phyloP scores from a whole-genome alignment of 2,329 filamentous ascomycete species.

The Aspergillus sp. region DNA sequence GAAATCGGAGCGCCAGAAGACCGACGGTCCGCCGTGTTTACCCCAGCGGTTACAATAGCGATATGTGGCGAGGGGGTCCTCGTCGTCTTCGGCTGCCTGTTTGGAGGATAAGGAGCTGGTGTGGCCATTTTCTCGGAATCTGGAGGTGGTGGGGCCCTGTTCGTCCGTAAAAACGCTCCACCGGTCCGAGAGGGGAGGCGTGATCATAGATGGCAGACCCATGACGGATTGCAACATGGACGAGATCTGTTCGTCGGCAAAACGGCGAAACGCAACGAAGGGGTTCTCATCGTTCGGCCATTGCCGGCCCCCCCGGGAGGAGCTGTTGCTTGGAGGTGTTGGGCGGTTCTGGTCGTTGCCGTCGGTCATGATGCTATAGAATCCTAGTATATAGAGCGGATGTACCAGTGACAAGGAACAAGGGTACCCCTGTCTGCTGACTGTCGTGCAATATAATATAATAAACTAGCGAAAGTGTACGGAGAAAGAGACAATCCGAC shows the following conservation, averaged over 20 bases:
- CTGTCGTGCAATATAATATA: background rate
- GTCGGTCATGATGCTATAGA: constrained; percentile 16
- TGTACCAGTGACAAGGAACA: background rate
- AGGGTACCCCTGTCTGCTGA: background rate
- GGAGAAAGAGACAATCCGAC: no score
- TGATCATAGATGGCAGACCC: constrained; percentile 34
- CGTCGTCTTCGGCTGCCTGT: constrained; percentile 4
- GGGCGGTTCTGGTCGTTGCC: constrained; percentile 12
- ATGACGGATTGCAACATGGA: constrained; percentile 47
- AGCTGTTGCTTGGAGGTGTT: constrained; percentile 4
- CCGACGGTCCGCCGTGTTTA: constrained; percentile 5
- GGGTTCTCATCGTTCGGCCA: constrained; percentile 41
- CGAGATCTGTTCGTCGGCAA: constrained; percentile 51
- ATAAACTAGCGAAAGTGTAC: no score
- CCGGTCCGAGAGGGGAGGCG: constrained; percentile 22
- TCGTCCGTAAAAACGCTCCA: constrained; percentile 31
- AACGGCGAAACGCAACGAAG: constrained; percentile 54
- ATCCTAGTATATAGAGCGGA: background rate
- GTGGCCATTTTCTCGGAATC: background rate
- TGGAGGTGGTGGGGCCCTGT: constrained; percentile 12
- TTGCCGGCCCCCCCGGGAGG: constrained; percentile 11
- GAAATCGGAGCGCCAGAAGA: constrained; percentile 24
- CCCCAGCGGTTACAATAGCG: constrained; percentile 10
- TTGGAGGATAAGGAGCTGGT: no score
- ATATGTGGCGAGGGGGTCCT: constrained; percentile 17